Conservation (phyloP, 2,329 filamentous ascomycete species). For the Phialocephala subalpina region DNA sequence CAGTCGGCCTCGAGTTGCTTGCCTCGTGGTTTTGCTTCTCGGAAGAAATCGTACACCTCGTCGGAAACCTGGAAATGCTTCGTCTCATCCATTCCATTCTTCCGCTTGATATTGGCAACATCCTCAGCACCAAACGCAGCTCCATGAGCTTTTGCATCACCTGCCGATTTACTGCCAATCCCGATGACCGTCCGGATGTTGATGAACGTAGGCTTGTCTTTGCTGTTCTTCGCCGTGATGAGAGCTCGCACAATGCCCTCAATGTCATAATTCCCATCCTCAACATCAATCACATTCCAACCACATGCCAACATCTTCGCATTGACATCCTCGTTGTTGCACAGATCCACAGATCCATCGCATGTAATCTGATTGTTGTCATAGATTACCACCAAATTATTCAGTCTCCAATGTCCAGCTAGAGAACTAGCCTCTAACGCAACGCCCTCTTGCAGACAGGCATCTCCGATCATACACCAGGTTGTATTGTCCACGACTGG, state of each 20-base stretch:
- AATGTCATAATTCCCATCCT: slow-evolving; percentile 54
- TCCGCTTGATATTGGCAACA: slow-evolving; percentile 47
- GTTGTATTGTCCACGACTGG: slow-evolving; percentile 53
- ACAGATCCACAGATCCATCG: slow-evolving; percentile 55
- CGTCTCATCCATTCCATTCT: slow-evolving; percentile 48
- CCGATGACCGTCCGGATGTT: slow-evolving; percentile 59
- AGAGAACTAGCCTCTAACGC: slow-evolving; percentile 57
- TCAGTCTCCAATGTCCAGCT: slow-evolving; percentile 55
- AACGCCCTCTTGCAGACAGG: slow-evolving; percentile 58
- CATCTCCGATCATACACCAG: slow-evolving; percentile 59
- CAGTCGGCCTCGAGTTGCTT: slow-evolving; percentile 54
- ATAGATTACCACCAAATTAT: slow-evolving; percentile 58
- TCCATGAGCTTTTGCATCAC: slow-evolving; percentile 42
- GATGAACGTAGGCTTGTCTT: slow-evolving; percentile 58
- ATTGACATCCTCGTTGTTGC: slow-evolving; percentile 58
- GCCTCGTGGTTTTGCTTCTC: slow-evolving; percentile 52
- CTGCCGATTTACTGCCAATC: slow-evolving; percentile 46
- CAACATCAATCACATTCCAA: slow-evolving; percentile 56
- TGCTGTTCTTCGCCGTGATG: slow-evolving; percentile 47
- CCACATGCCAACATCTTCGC: slow-evolving; percentile 56
- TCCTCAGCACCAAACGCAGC: slow-evolving; percentile 33
- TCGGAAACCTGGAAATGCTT: slow-evolving; percentile 49
- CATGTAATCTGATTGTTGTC: slow-evolving; percentile 62
- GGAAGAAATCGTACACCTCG: slow-evolving; percentile 59
- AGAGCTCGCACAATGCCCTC: slow-evolving; percentile 52